Percentiles rank a stretch among this genome's conserved stretches.
phyloP scores from a whole-genome alignment of 805 yeast genomes.

The Pichia scutulata region DNA sequence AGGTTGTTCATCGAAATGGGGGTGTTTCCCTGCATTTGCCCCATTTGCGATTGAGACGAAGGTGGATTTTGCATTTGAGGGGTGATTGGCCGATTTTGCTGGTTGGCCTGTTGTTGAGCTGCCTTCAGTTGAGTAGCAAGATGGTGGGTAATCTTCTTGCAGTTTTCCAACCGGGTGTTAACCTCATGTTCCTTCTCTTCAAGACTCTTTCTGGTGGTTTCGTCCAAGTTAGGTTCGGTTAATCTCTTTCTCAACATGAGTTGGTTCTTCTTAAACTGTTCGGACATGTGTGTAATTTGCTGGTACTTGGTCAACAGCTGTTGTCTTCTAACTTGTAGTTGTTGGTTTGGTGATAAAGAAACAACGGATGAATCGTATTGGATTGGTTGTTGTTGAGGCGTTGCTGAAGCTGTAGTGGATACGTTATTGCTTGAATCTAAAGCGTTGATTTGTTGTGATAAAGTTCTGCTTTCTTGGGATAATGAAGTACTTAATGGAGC shows the following conservation, averaged over 20 bases:
- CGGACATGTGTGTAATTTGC: conserved; percentile 38
- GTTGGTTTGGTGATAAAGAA: conserved; percentile 18
- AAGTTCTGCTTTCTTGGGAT: neutral
- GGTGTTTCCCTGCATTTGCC: conserved; percentile 11
- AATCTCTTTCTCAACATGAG: conserved; percentile 44
- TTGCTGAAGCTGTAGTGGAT: neutral
- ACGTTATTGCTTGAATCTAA: too few species aligned
- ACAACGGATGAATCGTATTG: conserved; percentile 2
- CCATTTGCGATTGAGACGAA: conserved; percentile 12
- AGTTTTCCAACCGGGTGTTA: conserved; percentile 39
- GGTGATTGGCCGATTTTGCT: conserved; percentile 1
- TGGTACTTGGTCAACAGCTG: conserved; percentile 31
- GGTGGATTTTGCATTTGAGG: conserved; percentile 16
- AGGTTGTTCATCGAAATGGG: neutral
- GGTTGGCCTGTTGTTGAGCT: conserved; percentile 19
- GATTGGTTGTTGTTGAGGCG: conserved; percentile 12
- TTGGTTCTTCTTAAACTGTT: conserved; percentile 42
- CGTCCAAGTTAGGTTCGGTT: conserved; percentile 34
- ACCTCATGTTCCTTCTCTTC: conserved; percentile 42
- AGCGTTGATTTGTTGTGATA: conserved; percentile 7
- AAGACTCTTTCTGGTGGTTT: conserved; percentile 38
- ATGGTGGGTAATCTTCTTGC: conserved; percentile 32
- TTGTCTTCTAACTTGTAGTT: conserved; percentile 21
- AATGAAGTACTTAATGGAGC: conserved; percentile 4
- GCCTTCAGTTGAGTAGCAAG: conserved; percentile 38